Evolutionary conservation across 2,329 filamentous ascomycete genomes (phyloP), one percentile per base, ranked within the genome.

Genomic region (Fusarium acutatum): DNA sequence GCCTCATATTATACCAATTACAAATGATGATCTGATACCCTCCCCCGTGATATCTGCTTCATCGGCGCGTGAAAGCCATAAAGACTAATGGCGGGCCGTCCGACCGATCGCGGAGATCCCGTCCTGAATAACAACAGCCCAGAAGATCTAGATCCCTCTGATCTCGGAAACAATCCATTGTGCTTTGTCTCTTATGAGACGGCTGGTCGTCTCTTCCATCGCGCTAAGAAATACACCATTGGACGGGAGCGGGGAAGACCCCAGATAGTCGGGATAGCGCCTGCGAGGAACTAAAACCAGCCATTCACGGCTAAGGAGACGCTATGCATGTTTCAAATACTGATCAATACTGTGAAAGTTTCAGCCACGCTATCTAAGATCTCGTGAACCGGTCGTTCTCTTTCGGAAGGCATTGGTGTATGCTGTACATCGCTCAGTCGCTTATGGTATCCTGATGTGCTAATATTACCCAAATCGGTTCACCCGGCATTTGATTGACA

Each of bases 251-350:
- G 34, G 32, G 10, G 18, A 17, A 13, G 2, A 26, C 18, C 24
- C 14, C 10, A 13, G 24, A 22, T 28, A 5, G 14, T 53, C 32
- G 24, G 9, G 24, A 53, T 37, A 28, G 32, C 34, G 50, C 32
- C 32, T 37, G 32, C 14, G 24, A 22, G 50, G 32, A 53, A 53
- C 50, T 13, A 28, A 37, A 28, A 9, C 9, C 34, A 53, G 24
- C 32, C 49, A 53, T 17, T 37, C 18, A 53, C 3, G 5, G 13
- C 18, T 13, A 0, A 22, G 14, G 3, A 26, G 20, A 37, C 14
- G 14, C 10, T 3, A 22, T 53, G 7, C 0, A 37, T 7, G 13
- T 22, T 7, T 12, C 1, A 9, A 17, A 9, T 5, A 1, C 1
- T 8, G 9, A 26, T 12, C n/a, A 2, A 26, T 52, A 22, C 13